Conservation (phyloP, 2,329 filamentous ascomycete genomes). For the Geoglossum cookeanum region DNA sequence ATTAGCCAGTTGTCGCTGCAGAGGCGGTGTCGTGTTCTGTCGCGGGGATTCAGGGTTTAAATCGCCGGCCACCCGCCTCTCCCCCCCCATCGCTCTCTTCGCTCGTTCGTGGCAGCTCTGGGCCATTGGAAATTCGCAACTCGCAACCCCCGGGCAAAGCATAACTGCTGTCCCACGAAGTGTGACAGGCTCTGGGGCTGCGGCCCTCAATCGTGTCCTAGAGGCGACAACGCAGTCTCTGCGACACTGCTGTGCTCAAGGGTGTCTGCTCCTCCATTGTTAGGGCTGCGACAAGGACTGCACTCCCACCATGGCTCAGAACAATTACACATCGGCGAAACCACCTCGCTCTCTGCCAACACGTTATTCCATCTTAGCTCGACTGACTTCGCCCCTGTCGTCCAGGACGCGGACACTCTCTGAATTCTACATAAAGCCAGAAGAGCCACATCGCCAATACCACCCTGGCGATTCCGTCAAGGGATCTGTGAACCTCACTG, state of each 20-base stretch:
- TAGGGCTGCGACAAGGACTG: neutral
- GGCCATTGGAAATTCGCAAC: neutral
- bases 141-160: neutral
- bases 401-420: conserved; percentile 43
- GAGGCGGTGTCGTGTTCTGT: neutral
- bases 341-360: neutral
- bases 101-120: neutral
- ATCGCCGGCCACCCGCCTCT: neutral
- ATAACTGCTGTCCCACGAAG: neutral
- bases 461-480: conserved; percentile 54
- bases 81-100: neutral
- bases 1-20: neutral
- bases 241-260: neutral
- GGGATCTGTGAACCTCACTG: conserved; percentile 52
- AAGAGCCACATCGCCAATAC: conserved; percentile 63
- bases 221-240: neutral
- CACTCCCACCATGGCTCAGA: neutral
- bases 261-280: neutral
- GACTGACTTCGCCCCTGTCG: conserved; percentile 35
- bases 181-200: neutral
- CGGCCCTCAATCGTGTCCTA: neutral
- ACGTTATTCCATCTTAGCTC: conserved; percentile 26
- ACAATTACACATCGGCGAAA: neutral
- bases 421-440: conserved; percentile 60
- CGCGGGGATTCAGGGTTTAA: neutral